Conservation (phyloP, 176 grass and related monocot genomes). For the Aegilops bicornis region DNA sequence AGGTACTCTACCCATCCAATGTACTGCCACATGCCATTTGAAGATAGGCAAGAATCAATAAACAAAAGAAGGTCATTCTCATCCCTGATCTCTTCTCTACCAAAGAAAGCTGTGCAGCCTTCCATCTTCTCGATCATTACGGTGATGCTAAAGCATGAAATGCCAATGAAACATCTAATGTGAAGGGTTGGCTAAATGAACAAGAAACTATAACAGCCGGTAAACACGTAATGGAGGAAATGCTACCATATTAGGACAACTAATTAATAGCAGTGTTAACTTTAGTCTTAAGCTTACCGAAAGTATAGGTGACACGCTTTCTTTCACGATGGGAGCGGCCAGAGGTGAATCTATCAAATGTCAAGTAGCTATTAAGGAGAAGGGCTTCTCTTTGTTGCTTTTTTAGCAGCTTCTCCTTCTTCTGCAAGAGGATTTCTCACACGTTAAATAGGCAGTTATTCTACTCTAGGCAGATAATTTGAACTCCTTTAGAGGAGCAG, state of each 20-base stretch:
- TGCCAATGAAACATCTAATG: constrained; percentile 10
- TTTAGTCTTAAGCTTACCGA: constrained; percentile 55
- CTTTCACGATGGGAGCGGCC: constrained; percentile 85
- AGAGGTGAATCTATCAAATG: constrained; percentile 71
- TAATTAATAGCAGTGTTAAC: constrained; percentile 10
- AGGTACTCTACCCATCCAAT: background rate
- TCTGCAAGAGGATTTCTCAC: constrained; percentile 52
- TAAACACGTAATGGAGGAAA: background rate
- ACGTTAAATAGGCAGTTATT: background rate
- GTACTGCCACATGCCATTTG: background rate
- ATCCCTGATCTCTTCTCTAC: background rate
- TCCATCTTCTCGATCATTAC: background rate
- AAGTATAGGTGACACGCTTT: constrained; percentile 94
- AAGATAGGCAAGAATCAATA: background rate
- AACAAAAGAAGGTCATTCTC: background rate
- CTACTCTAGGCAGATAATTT: constrained; percentile 18
- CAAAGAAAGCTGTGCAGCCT: background rate
- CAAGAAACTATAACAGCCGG: constrained; percentile 3
- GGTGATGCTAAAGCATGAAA: background rate
- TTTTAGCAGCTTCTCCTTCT: constrained; percentile 83
- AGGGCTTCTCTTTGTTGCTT: constrained; percentile 98
- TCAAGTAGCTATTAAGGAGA: constrained; percentile 77
- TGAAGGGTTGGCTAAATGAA: background rate
- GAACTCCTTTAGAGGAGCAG: constrained; percentile 37
- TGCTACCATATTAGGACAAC: background rate